Conservation (phyloP, 78 protist species). For the slime mould (Dictyostelium discoideum) region dicty_2.7 NC_007090.3:749001-749500, state of each 20-base stretch:
- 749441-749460: constrained; percentile 65
- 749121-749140: no score
- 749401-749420: neutral
- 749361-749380: neutral
- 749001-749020: neutral
- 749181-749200: no score
- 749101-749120: no score
- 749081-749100: neutral
- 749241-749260: no score
- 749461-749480: constrained; percentile 50
- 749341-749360: no score
- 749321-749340: no score
- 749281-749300: no score
- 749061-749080: no score
- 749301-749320: no score
- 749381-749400: neutral
- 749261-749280: no score
- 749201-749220: no score
- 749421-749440: constrained; percentile 56
- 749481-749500: constrained; percentile 46
- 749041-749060: neutral
- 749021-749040: neutral
- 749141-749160: neutral
- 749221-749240: no score
- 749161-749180: neutral